Conservation (phyloP, 345 rosid genomes). For the Salix exigua region DNA sequence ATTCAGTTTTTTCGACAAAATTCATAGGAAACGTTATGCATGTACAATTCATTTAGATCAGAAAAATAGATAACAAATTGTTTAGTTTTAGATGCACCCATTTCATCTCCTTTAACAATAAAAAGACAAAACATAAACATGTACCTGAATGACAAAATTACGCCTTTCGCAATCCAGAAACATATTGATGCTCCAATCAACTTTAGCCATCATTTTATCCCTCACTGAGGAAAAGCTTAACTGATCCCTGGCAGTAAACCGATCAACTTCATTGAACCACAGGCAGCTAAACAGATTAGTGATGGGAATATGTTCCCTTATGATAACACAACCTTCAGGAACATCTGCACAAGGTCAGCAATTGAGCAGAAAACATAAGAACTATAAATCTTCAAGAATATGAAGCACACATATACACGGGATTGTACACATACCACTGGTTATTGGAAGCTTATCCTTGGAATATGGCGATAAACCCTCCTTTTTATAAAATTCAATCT, state of each 20-base stretch:
- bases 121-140: background rate
- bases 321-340: slow-evolving; percentile 92
- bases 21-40: background rate
- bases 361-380: slow-evolving; percentile 1
- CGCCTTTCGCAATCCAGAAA: slow-evolving; percentile 92
- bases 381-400: background rate
- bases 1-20: background rate
- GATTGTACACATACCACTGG: slow-evolving; percentile 57
- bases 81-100: background rate
- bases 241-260: slow-evolving; percentile 89
- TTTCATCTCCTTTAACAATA: background rate
- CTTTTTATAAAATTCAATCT: slow-evolving; percentile 64
- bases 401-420: background rate
- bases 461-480: slow-evolving; percentile 84
- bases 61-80: background rate
- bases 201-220: slow-evolving; percentile 70
- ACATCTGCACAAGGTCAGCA: slow-evolving; percentile 55
- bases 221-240: slow-evolving; percentile 80
- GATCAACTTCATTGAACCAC: slow-evolving; percentile 96
- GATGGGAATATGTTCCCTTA: slow-evolving; percentile 75
- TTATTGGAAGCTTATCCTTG: slow-evolving; percentile 73
- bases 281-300: slow-evolving; percentile 76
- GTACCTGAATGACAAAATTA: slow-evolving; percentile 85
- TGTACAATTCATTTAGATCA: background rate
- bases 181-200: slow-evolving; percentile 68